Evolutionary conservation across 73 alveolate species (phyloP).

Genomic region (Strombidium stylifer): DNA sequence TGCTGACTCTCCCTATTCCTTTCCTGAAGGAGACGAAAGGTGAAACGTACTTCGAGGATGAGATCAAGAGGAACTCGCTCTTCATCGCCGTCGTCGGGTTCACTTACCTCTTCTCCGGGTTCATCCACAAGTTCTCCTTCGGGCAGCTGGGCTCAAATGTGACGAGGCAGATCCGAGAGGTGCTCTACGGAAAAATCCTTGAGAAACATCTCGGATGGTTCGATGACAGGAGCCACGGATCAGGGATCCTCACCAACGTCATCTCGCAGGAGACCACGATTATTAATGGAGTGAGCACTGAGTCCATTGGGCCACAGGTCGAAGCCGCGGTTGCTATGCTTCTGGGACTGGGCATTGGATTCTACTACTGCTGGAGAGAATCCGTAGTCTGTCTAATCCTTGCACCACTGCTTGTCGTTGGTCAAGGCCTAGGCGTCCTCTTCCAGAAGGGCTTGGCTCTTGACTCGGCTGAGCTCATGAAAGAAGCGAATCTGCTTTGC

Average conservation of each 20-base stretch:
- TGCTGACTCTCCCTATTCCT: too few species aligned
- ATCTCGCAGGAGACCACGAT: slow-evolving; percentile 41
- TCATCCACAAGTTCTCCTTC: too few species aligned
- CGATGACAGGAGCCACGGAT: slow-evolving; percentile 45
- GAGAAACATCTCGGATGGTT: slow-evolving; percentile 52
- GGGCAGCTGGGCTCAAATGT: too few species aligned
- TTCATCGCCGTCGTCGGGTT: too few species aligned
- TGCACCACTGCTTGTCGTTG: slow-evolving; percentile 62
- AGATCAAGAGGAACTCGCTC: too few species aligned
- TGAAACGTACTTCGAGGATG: too few species aligned
- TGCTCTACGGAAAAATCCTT: too few species aligned
- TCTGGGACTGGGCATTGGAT: slow-evolving; percentile 65
- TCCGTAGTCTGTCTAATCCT: slow-evolving; percentile 58
- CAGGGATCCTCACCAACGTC: slow-evolving; percentile 35
- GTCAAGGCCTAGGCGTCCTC: slow-evolving; percentile 9
- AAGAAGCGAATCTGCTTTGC: slow-evolving; percentile 44
- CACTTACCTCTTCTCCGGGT: too few species aligned
- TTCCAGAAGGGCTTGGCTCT: slow-evolving; percentile 24
- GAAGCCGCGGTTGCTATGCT: slow-evolving; percentile 39
- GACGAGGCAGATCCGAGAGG: too few species aligned
- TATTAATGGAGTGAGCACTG: slow-evolving; percentile 54
- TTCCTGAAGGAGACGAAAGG: too few species aligned
- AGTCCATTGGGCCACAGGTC: slow-evolving; percentile 22
- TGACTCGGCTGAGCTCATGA: background rate
- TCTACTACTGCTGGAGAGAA: slow-evolving; percentile 64